Evolutionary conservation across 2,329 filamentous ascomycete species (phyloP), one percentile per base, ranked within the genome.

Genomic region (Colletotrichum phormii): DNA sequence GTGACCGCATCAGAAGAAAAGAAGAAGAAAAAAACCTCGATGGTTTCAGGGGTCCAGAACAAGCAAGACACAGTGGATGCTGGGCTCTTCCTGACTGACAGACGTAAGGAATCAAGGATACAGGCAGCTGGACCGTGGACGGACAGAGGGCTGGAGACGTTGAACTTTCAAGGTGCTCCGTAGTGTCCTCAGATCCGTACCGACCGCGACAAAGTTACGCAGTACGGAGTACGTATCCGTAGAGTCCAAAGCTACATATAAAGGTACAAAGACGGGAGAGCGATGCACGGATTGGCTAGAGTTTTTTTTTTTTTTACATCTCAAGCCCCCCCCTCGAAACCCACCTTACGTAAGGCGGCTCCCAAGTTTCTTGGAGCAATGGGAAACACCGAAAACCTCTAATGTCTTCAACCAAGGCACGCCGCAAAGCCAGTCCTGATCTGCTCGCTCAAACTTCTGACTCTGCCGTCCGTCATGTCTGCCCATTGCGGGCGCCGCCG

Each of bases 41-140:
- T 73, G 54, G 71, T 73, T 73, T 71, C 71, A 73, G 66, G 71
- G 71, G 71, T 73, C 55, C 61, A 65, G 71, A 73, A 70, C 67
- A 61, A 73, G 71, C 70, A 64, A 72, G 67, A 61, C 60, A 61
- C 55, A 18, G 66, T 65, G 70, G 66, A 59, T 70, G 67, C 55
- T 18, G 55, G 71, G 66, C 67, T 70, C 61, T 70, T 70, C 60
- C 71, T 65, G 35, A 55, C 60, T 64, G 60, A 59, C 35, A 42
- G 37, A 42, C 37, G 15, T 42, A 42, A 18, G 26, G 26, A 29
- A 29, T 29, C 26, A 29, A 29, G 37, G 37, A 22, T 61, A 22
- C 66, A 35, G 60, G 70, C 66, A 71, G 60, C 60, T 72, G 42
- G 49, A 62, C 24, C 26, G 15, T 13, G 60, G 15, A 24, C 29